Conservation (phyloP, 2,329 filamentous ascomycete species). For the Bretziella fagacearum region DNA sequence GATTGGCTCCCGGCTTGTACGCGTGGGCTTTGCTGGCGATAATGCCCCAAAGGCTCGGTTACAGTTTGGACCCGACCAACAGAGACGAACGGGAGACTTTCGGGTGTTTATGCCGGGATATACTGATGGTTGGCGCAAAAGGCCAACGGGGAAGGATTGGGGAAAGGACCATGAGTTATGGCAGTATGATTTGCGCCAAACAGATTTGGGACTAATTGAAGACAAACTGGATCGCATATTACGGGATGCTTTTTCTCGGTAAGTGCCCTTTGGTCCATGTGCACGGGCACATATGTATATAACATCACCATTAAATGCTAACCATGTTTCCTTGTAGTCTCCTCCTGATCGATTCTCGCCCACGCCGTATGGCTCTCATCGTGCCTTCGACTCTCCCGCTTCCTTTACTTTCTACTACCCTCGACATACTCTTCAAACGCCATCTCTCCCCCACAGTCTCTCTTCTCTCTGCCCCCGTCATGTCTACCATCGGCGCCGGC, state of each 20-base stretch:
- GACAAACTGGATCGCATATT: constrained; percentile 76
- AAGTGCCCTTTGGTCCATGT: constrained; percentile 19
- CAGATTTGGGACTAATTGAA: constrained; percentile 64
- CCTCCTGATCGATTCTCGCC: constrained; percentile 56
- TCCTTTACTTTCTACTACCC: constrained; percentile 54
- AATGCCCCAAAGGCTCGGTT: constrained; percentile 53
- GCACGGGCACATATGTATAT: constrained; percentile 1
- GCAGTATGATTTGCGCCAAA: constrained; percentile 51
- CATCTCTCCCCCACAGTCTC: constrained; percentile 71
- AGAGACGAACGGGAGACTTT: constrained; percentile 67
- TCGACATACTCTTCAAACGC: constrained; percentile 64
- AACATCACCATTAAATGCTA: constrained; percentile 1
- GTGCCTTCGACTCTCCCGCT: constrained; percentile 64
- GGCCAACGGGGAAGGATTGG: constrained; percentile 37
- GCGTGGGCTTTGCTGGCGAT: constrained; percentile 77
- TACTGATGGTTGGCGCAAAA: constrained; percentile 30
- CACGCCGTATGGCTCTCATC: constrained; percentile 56
- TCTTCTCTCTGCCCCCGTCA: constrained; percentile 59
- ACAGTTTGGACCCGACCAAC: constrained; percentile 56
- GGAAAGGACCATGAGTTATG: constrained; percentile 57
- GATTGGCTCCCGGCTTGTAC: constrained; percentile 60
- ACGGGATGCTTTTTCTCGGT: constrained; percentile 68
- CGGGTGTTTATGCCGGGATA: constrained; percentile 47
- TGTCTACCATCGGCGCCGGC: constrained; percentile 61
- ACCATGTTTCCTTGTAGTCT: constrained; percentile 26